Evolutionary conservation across 2,329 filamentous ascomycete species (phyloP), one percentile per base, ranked within the genome.

Genomic region (Aspergillus sp.): DNA sequence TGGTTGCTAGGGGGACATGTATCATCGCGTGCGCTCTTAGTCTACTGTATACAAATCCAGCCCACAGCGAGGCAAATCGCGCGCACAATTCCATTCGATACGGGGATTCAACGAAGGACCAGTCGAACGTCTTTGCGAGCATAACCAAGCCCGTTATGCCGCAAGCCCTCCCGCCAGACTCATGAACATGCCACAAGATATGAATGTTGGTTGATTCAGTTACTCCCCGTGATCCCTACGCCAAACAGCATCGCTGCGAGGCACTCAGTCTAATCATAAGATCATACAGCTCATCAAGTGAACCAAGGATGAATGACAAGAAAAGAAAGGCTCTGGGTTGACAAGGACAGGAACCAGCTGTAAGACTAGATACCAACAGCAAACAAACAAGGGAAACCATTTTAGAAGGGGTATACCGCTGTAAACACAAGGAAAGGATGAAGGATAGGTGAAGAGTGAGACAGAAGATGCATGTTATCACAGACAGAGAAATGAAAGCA

Each of bases 391-490:
- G 52, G 45, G 53, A 60, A 60, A 60, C 49, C 59, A 56, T 56
- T 58, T 63, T 62, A 54, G 50, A 52, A 55, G 61, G 65, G 64
- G 64, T 66, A 65, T 64, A 67, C 63, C 62, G 64, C 61, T 65
- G 58, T 55, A 64, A 65, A 64, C 61, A 64, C 56, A 62, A 49
- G 48, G 22, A 41, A 50, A 45, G 43, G 38, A 42, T 47, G 45
- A 41, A 51, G 46, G 26, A 42, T 32, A 51, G 43, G 24, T 9
- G 43, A 38, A 38, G 35, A 22, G 16, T 19, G 40, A 17, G 16
- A 42, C 40, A 42, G 19, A 42, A 42, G 19, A 42, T 42, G 40
- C 40, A 42, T 17, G 36, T 43, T n/a, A 51, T 44, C 19, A 49
- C 24, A 32, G 22, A n/a, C n/a, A 40, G 26, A 49, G 14, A 19